Percentiles rank a stretch among this genome's conserved stretches.
Conservation (phyloP, 2,329 filamentous ascomycete genomes). For the Zymoseptoria ardabiliae region DNA sequence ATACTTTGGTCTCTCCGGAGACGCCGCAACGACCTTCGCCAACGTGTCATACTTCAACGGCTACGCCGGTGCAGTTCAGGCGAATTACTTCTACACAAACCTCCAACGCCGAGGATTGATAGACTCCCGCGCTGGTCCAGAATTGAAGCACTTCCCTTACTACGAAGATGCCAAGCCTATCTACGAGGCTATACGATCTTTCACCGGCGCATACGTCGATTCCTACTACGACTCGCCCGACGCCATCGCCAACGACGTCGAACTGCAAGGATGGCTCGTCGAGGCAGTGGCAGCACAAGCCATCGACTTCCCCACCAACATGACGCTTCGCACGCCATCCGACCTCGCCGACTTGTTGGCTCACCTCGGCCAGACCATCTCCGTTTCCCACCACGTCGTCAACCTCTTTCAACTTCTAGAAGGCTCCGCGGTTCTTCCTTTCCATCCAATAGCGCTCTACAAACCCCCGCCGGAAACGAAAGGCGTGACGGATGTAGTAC, state of each 20-base stretch:
- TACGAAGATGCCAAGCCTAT: conserved; percentile 38
- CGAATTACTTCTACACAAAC: conserved; percentile 36
- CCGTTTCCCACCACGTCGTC: conserved; percentile 36
- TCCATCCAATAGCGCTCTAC: conserved; percentile 39
- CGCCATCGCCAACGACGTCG: conserved; percentile 32
- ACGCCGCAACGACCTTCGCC: conserved; percentile 9
- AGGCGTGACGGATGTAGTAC: conserved; percentile 30
- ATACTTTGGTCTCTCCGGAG: conserved; percentile 12
- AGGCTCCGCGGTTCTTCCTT: conserved; percentile 34
- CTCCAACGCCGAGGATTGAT: conserved; percentile 38
- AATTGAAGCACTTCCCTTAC: conserved; percentile 39
- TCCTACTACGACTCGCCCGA: conserved; percentile 37
- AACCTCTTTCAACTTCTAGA: conserved; percentile 38
- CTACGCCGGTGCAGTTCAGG: conserved; percentile 25
- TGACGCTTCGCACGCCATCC: conserved; percentile 12
- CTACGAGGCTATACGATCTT: conserved; percentile 30
- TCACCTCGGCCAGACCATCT: conserved; percentile 33
- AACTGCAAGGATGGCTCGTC: conserved; percentile 40
- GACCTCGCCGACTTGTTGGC: conserved; percentile 38
- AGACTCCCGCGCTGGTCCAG: conserved; percentile 29
- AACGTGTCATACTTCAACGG: conserved; percentile 11
- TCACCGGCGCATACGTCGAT: conserved; percentile 38
- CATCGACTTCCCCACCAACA: conserved; percentile 35
- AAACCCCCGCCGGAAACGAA: conserved; percentile 35
- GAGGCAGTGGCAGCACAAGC: conserved; percentile 36